Evolutionary conservation across 2,329 filamentous ascomycete genomes (phyloP).

Genomic region (Cercospora zeae-maydis): DNA sequence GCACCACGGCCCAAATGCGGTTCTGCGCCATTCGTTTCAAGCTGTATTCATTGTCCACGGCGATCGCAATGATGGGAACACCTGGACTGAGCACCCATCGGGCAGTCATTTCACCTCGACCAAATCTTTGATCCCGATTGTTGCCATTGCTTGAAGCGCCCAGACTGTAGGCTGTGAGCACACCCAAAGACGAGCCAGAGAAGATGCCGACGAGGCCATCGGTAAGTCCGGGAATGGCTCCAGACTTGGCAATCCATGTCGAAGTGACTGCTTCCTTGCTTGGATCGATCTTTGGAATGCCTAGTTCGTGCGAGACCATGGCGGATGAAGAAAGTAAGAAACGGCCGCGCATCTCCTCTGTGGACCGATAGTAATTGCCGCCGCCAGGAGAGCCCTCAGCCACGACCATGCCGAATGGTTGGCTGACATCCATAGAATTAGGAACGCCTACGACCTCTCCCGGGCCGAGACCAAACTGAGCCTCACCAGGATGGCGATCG

Average conservation of each 20-base stretch:
- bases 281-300: conserved; percentile 72
- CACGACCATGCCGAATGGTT: conserved; percentile 75
- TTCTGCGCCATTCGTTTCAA: conserved; percentile 63
- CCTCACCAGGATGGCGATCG: conserved; percentile 69
- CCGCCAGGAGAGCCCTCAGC: conserved; percentile 86
- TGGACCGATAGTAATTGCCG: conserved; percentile 70
- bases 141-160: conserved; percentile 45
- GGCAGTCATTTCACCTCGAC: conserved; percentile 74
- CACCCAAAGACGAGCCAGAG: conserved; percentile 75
- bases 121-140: conserved; percentile 59
- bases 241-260: conserved; percentile 87
- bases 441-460: conserved; percentile 71
- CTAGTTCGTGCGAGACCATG: conserved; percentile 60
- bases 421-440: conserved; percentile 88
- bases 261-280: conserved; percentile 69
- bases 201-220: conserved; percentile 77
- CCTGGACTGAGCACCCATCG: conserved; percentile 90
- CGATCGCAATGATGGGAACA: conserved; percentile 81
- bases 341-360: conserved; percentile 70
- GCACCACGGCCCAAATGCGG: conserved; percentile 83
- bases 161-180: conserved; percentile 78
- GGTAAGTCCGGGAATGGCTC: conserved; percentile 66
- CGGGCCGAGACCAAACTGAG: conserved; percentile 72
- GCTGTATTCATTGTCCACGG: conserved; percentile 79
- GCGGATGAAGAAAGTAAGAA: conserved; percentile 64